phyloP scores from a whole-genome alignment of 2,329 filamentous ascomycete genomes.

The Chaetoscypha palmicola region DNA sequence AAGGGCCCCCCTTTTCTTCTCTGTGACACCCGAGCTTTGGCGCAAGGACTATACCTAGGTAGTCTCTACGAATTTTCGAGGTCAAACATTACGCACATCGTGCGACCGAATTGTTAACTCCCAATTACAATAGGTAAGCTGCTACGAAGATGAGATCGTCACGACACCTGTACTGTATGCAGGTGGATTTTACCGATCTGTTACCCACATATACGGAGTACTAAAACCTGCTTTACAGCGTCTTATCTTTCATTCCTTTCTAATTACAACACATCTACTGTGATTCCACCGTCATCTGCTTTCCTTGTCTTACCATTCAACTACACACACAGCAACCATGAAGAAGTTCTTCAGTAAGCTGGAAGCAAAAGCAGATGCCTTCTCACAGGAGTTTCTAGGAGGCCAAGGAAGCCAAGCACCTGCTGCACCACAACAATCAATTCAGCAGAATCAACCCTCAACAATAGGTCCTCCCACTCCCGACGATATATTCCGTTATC shows the following conservation, averaged over 20 bases:
- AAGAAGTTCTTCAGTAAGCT: slow-evolving; percentile 33
- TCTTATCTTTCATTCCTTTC: too few relatives aligned
- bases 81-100: too few relatives aligned
- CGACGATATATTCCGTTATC: slow-evolving; percentile 43
- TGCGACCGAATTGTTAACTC: too few relatives aligned
- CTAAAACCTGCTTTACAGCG: background rate
- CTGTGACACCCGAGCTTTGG: too few relatives aligned
- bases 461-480: slow-evolving; percentile 30
- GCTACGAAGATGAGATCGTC: background rate
- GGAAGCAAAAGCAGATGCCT: slow-evolving; percentile 24
- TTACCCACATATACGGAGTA: background rate
- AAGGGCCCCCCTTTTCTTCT: too few relatives aligned
- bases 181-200: background rate
- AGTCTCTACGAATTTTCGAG: too few relatives aligned
- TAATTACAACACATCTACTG: too few relatives aligned
- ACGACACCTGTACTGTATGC: too few relatives aligned
- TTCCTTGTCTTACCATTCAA: background rate
- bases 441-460: slow-evolving; percentile 20
- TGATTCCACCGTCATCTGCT: background rate
- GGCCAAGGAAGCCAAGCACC: slow-evolving; percentile 6
- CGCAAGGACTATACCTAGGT: too few relatives aligned
- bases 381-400: slow-evolving; percentile 22
- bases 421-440: slow-evolving; percentile 8
- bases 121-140: too few relatives aligned
- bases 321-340: too few relatives aligned